Base-by-base conservation (phyloP, 2,329 filamentous ascomycete genomes). In the Stagonosporopsis cucurbitacearum region DNA sequence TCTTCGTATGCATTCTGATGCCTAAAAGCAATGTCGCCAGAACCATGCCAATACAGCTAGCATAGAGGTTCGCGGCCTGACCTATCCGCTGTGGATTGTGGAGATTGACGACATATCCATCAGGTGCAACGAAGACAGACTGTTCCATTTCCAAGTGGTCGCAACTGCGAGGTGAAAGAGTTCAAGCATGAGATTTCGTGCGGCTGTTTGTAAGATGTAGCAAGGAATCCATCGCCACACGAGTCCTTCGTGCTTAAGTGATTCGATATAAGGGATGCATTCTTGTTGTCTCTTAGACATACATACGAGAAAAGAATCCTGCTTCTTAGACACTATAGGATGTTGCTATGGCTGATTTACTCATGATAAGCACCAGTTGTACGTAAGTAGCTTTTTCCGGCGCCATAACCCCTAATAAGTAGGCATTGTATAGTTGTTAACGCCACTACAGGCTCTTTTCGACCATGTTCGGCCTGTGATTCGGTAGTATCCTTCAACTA, bases 101-200 rank as follows among this genome's bases (percentile, higher is more conserved):
- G 41, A 73, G 58, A 56, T 72, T 55, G 15, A 71, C 66, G 4
- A 63, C 25, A 32, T 71, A 73, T 13, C 67, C 69, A 2, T 59
- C 48, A 9, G 69, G 69, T 3, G 70, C 59, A 7, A 64, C 51
- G 9, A 72, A 59, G 0, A 63, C 39, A 11, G 60, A 51, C 17
- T 51, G 28, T 39, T 54, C 39, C 50, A 58, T 53, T 13, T 54
- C 59, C 56, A 64, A 58, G 7, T 20, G 44, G 46, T 43, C 36
- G 28, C 19, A 9, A 37, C 13, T 20, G 33, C 39, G 39, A 23
- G 40, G 23, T 19, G 17, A 2, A 33, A 63, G 56, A 33, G 17
- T 53, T 43, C 22, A 42, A 9, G 43, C 26, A 32, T 46, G 20
- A 28, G 17, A 36, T 28, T 22, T 36, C 15, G n/a, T 44, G 40